These are phyloP conservation scores for Glarea lozoyensis DNA, from an alignment of 495 filamentous ascomycete species.

Conservation along the genomic window DNA sequence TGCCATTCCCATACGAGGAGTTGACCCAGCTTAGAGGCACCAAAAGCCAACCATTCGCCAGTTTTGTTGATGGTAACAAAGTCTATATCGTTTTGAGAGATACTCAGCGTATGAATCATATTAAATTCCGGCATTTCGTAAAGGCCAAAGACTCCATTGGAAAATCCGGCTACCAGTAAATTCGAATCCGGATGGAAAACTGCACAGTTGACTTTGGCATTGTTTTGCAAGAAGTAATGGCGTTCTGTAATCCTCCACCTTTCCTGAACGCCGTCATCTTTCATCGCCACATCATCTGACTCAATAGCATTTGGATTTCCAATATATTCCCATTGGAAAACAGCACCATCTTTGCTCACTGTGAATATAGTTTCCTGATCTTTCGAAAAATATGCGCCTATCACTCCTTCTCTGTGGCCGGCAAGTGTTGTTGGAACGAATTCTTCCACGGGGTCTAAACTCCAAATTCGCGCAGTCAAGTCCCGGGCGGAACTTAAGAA, in stretches of 20 bases:
- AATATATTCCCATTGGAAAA: slow-evolving; percentile 60
- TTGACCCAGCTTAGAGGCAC: slow-evolving; percentile 91
- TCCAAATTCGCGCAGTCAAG: slow-evolving; percentile 90
- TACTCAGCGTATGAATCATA: slow-evolving; percentile 80
- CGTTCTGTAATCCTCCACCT: slow-evolving; percentile 81
- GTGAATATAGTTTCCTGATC: slow-evolving; percentile 69
- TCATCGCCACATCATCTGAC: slow-evolving; percentile 47
- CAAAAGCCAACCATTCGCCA: slow-evolving; percentile 96
- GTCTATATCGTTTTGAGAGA: slow-evolving; percentile 93
- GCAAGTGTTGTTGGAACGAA: slow-evolving; percentile 84
- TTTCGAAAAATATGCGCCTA: slow-evolving; percentile 85
- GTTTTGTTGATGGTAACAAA: slow-evolving; percentile 86
- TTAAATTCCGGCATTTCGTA: slow-evolving; percentile 98
- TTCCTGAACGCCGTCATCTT: slow-evolving; percentile 42
- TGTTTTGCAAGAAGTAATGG: slow-evolving; percentile 87
- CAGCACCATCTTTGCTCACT: slow-evolving; percentile 47
- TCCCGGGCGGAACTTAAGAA: slow-evolving; percentile 87
- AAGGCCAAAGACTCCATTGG: slow-evolving; percentile 83
- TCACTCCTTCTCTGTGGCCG: slow-evolving; percentile 79
- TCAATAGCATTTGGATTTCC: slow-evolving; percentile 38
- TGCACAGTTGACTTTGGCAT: slow-evolving; percentile 79
- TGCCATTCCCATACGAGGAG: slow-evolving; percentile 99
- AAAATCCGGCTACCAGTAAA: slow-evolving; percentile 86
- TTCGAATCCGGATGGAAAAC: slow-evolving; percentile 80
- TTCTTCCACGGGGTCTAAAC: slow-evolving; percentile 73